Conservation (phyloP, 2,329 filamentous ascomycete species). For the Cladosporium sp. region DNA sequence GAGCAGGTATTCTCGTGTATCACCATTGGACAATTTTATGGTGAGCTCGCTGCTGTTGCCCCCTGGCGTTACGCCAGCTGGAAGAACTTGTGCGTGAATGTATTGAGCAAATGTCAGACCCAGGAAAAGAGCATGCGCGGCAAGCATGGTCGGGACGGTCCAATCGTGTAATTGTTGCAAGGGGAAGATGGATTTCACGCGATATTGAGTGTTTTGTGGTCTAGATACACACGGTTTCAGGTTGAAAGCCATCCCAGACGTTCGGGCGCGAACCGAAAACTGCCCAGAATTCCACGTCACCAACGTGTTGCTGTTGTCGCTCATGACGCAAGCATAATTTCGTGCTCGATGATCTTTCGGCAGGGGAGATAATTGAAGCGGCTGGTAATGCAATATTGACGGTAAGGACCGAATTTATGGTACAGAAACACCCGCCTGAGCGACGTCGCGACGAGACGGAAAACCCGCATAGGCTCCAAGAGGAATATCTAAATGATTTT, state of each 20-base stretch:
- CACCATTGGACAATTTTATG: slow-evolving; percentile 9
- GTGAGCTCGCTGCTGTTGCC: slow-evolving; percentile 13
- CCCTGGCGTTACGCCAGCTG: slow-evolving; percentile 9
- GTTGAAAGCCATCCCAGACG: not conserved
- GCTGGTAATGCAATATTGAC: not conserved
- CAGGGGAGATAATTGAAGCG: not conserved
- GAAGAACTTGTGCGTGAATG: not conserved
- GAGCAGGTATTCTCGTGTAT: slow-evolving; percentile 28
- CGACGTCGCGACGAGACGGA: not conserved
- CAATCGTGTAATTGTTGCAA: not conserved
- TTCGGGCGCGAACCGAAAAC: not conserved
- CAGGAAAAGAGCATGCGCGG: not conserved
- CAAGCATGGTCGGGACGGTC: not conserved
- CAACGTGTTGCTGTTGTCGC: not conserved
- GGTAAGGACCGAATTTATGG: not conserved
- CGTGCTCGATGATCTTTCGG: not conserved
- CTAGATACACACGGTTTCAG: not conserved
- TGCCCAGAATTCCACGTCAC: not conserved
- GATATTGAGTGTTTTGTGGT: not conserved
- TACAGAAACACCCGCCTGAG: not conserved
- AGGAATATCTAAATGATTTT: not conserved
- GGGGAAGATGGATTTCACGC: not conserved
- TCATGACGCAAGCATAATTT: slow-evolving; percentile 6
- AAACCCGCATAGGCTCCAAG: not conserved
- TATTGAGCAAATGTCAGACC: not conserved